These are phyloP conservation scores for Knoxia roxburghii DNA, from an alignment of 257 asterid genomes.

Conservation along the genomic window DNA sequence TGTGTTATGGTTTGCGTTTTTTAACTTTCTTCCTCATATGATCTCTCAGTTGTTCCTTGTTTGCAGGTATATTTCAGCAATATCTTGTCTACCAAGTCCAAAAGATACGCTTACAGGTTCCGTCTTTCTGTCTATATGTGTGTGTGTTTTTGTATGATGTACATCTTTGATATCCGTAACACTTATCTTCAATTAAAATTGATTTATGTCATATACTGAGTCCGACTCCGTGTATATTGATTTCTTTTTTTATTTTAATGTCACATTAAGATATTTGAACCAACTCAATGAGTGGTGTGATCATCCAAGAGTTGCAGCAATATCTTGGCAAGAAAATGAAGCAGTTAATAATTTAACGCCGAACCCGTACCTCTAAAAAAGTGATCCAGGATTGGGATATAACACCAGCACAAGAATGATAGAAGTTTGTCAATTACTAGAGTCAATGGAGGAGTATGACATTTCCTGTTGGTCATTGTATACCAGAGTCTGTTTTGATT, in stretches of 20 bases:
- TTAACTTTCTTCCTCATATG: background rate
- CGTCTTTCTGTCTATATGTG: constrained; percentile 15
- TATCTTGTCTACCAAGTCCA: constrained; percentile 91
- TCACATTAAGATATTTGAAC: background rate
- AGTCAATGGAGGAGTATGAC: background rate
- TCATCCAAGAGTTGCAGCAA: background rate
- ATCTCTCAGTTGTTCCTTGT: background rate
- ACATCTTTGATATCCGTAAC: background rate
- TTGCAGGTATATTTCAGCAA: constrained; percentile 83
- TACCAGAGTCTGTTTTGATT: background rate
- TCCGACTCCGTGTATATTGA: background rate
- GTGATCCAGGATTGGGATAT: background rate
- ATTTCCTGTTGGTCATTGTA: background rate
- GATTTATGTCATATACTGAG: background rate
- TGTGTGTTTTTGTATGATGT: constrained; percentile 6
- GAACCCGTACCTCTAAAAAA: background rate
- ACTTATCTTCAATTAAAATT: background rate
- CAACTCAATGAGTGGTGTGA: background rate
- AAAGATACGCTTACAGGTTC: constrained; percentile 88
- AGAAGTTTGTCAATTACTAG: background rate
- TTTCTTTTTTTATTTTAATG: background rate
- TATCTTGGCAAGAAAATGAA: background rate
- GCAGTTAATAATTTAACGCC: background rate
- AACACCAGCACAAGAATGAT: background rate
- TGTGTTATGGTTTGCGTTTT: background rate